A percentile compares a stretch with the other conserved stretches of the same genome.
Evolutionary conservation across 305 asterid genomes (phyloP).

Genomic region (Fraxinus dipetala): DNA sequence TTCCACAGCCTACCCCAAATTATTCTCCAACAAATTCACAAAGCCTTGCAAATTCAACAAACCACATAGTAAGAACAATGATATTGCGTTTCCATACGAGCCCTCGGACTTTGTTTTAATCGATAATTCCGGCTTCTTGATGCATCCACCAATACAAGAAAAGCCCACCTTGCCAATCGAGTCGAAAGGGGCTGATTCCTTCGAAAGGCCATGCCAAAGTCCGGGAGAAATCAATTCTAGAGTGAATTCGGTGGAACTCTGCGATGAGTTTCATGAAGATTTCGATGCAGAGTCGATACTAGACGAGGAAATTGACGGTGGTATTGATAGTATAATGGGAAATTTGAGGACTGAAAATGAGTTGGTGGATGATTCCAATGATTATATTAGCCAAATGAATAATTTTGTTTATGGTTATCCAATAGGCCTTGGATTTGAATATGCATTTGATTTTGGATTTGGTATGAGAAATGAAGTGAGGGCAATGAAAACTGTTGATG

Average conservation of each 20-base stretch:
- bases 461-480: conserved; percentile 49
- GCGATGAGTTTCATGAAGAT: conserved; percentile 39
- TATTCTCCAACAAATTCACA: conserved; percentile 54
- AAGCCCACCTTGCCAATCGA: conserved; percentile 27
- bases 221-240: conserved; percentile 56
- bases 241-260: conserved; percentile 19
- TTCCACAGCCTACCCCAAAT: conserved; percentile 77
- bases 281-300: conserved; percentile 81
- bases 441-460: conserved; percentile 28
- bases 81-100: conserved; percentile 36
- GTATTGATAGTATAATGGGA: conserved; percentile 85
- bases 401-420: conserved; percentile 68
- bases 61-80: conserved; percentile 15
- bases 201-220: conserved; percentile 47
- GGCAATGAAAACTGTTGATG: conserved; percentile 48
- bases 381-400: neutral
- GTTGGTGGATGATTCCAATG: conserved; percentile 16
- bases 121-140: conserved; percentile 33
- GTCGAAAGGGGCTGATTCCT: conserved; percentile 21
- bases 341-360: conserved; percentile 32
- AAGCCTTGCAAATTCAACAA: conserved; percentile 45
- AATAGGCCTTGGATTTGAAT: conserved; percentile 52
- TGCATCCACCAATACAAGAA: conserved; percentile 35
- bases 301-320: conserved; percentile 81
- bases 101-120: conserved; percentile 44